These are phyloP conservation scores for Fusarium sp. DNA, from an alignment of 2,329 filamentous ascomycete species.

Conservation along the genomic window DNA sequence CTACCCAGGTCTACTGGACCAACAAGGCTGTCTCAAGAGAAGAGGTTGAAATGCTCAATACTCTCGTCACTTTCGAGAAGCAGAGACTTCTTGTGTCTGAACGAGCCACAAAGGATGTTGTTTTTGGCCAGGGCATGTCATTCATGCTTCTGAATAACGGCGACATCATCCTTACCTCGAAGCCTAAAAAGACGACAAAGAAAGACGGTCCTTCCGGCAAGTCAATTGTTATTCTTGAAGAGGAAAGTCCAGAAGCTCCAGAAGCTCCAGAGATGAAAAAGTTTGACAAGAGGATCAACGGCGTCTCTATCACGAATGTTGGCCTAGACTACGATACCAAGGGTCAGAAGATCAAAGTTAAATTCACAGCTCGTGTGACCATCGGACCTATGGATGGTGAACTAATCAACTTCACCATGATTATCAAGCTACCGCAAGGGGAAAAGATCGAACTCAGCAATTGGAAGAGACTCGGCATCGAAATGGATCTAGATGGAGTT, in stretches of 20 bases:
- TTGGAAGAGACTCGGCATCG: neutral
- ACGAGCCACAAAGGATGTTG: neutral
- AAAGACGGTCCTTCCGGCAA: neutral
- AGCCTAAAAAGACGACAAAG: neutral
- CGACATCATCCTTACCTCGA: neutral
- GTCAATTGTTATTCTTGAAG: neutral
- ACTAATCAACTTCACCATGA: neutral
- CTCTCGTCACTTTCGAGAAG: neutral
- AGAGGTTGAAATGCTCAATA: neutral
- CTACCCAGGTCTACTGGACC: neutral
- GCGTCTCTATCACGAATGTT: neutral
- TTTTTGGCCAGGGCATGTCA: neutral
- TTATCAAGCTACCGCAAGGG: no score
- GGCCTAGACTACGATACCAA: neutral
- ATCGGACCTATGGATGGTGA: neutral
- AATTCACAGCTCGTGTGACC: neutral
- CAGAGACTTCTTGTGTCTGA: neutral
- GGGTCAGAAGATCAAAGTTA: neutral
- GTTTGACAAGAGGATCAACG: neutral
- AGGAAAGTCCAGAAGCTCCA: neutral
- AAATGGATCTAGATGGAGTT: neutral
- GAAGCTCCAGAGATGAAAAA: neutral
- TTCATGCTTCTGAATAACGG: neutral
- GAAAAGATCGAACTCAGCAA: neutral
- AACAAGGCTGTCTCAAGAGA: neutral